These are phyloP conservation scores for Paramyrothecium sp. DNA, from an alignment of 2,329 filamentous ascomycete genomes.

Conservation along the genomic window DNA sequence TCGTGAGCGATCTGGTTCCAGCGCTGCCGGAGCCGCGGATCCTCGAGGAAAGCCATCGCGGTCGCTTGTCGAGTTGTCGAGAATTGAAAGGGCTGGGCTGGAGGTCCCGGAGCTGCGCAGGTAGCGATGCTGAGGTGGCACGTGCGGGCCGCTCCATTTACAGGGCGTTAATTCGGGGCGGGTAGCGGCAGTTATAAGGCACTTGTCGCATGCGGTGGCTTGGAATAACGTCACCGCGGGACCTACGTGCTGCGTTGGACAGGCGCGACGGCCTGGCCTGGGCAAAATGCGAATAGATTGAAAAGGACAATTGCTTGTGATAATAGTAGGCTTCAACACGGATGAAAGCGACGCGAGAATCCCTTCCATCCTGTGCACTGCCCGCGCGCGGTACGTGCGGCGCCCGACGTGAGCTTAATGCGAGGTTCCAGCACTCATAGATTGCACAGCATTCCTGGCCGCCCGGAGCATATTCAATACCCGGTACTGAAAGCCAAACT, in stretches of 20 bases:
- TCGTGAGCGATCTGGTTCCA: constrained; percentile 93
- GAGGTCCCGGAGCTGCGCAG: constrained; percentile 11
- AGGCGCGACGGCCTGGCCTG: too few relatives aligned
- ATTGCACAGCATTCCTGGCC: too few relatives aligned
- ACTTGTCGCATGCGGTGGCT: background rate
- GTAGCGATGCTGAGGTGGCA: background rate
- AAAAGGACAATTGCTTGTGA: too few relatives aligned
- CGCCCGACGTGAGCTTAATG: too few relatives aligned
- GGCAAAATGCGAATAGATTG: too few relatives aligned
- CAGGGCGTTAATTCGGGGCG: constrained; percentile 1
- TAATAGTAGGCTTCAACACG: too few relatives aligned
- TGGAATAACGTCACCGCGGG: background rate
- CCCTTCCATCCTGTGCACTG: too few relatives aligned
- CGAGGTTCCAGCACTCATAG: too few relatives aligned
- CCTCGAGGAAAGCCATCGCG: constrained; percentile 64
- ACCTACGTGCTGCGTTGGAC: background rate
- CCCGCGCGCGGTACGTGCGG: too few relatives aligned
- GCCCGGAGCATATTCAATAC: too few relatives aligned
- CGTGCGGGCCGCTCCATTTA: constrained; percentile 2
- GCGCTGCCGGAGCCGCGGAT: constrained; percentile 87
- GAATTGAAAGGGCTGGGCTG: constrained; percentile 18
- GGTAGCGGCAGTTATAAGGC: background rate
- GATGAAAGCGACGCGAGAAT: too few relatives aligned
- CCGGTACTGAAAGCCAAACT: too few relatives aligned
- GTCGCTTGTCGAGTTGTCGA: constrained; percentile 10